Evolutionary conservation across 1,284 basidiomycete species (phyloP).

Genomic region (Fistulina hepatica): DNA sequence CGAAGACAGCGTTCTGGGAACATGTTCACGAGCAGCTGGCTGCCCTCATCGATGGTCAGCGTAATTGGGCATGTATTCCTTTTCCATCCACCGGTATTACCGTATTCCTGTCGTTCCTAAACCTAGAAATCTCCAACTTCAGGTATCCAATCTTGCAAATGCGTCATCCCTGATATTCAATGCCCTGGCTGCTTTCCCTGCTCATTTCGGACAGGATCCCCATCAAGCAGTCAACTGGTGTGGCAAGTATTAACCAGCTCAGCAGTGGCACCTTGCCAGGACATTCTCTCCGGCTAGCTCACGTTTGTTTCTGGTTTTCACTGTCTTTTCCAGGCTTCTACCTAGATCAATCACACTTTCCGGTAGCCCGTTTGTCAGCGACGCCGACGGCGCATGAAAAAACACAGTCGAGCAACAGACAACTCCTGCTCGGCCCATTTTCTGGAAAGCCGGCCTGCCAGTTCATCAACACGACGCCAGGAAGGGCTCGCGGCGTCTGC

Average conservation of each 20-base stretch:
- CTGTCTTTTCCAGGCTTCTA: slow-evolving; percentile 61
- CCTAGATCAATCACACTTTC: slow-evolving; percentile 54
- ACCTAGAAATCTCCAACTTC: slow-evolving; percentile 3
- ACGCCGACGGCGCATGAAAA: slow-evolving; percentile 10
- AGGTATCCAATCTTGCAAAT: slow-evolving; percentile 84
- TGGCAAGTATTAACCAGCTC: slow-evolving; percentile 39
- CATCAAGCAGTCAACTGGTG: slow-evolving; percentile 78
- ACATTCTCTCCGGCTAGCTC: slow-evolving; percentile 1
- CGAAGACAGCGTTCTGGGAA: slow-evolving; percentile 68
- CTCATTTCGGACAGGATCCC: slow-evolving; percentile 52
- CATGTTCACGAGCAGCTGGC: slow-evolving; percentile 59
- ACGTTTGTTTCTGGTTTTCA: slow-evolving; percentile 6
- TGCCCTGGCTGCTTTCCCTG: slow-evolving; percentile 54
- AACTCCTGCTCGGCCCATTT: slow-evolving; percentile 72
- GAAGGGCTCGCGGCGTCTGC: slow-evolving; percentile 65
- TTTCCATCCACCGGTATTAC: neutral
- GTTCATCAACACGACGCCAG: slow-evolving; percentile 51
- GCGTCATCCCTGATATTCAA: slow-evolving; percentile 71
- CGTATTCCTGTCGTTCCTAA: neutral
- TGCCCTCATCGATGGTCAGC: slow-evolving; percentile 52
- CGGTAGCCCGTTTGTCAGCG: slow-evolving; percentile 26
- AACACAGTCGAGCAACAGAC: slow-evolving; percentile 15
- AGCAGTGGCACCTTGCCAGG: neutral
- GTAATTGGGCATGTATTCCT: slow-evolving; percentile 62
- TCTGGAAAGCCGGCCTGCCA: slow-evolving; percentile 85